Base-by-base conservation (phyloP, 1,284 basidiomycete species). In the Leccinum subspadiceum region DNA sequence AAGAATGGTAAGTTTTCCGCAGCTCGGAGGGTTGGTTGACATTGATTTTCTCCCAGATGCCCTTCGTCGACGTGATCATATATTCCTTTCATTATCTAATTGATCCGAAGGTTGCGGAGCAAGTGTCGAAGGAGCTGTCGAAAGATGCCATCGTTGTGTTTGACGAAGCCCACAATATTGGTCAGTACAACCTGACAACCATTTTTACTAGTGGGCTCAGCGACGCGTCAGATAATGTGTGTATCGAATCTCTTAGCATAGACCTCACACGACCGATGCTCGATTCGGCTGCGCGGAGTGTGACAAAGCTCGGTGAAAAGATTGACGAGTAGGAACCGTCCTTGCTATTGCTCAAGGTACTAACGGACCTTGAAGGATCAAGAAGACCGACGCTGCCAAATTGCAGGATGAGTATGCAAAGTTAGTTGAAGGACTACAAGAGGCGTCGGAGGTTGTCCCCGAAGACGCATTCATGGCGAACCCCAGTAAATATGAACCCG, bases 21-120 rank as follows among this genome's bases (percentile, higher is more conserved):
- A 13, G 8, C 17, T 29, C 26, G 9, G 46, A 51, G 5, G 13
- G 24, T 58, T 10, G 37, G 3, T 4, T 12, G 37, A 41, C n/a
- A 29, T 57, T 54, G 49, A n/a, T 48, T 37, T 55, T 54, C 48
- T n/a, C 54, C 24, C 67, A 97, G 96, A 90, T 99, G 84, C 90
- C 94, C 0, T 97, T 96, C 72, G 92, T 94, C 59, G 93, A 98
- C 74, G 84, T 99, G 64, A 87, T 99, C 75, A 98, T 99, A 75
- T 99, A 98, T 76, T 98, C 96, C 35, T 99, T 99, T 78, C 97
- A 99, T 75, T 99, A 99, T 74, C 83, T 99, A 24, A 85, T 99
- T 50, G 97, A 99, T 77, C 97, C 97, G 0, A 99, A 99, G 77
- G 95, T 99, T 46, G 97, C 97, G 0, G 96, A 99, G 69, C 96